These are phyloP conservation scores for Oryza longistaminata DNA, from an alignment of 176 grass and related monocot genomes.

Conservation along the genomic window DNA sequence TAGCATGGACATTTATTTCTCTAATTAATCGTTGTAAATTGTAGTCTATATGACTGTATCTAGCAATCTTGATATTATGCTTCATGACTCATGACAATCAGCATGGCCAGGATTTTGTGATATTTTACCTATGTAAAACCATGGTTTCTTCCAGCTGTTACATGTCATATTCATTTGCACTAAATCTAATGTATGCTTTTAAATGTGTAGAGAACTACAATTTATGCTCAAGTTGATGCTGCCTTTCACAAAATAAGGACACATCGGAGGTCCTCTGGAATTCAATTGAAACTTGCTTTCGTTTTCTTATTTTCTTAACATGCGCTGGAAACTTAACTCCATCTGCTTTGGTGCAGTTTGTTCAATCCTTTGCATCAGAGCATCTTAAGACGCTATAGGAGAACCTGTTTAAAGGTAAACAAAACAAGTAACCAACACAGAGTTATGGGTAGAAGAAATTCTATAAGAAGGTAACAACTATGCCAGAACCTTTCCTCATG, in stretches of 20 bases:
- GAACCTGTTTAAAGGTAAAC: constrained; percentile 92
- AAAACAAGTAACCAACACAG: constrained; percentile 84
- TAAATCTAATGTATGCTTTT: constrained; percentile 27
- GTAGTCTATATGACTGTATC: background rate
- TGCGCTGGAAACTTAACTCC: constrained; percentile 12
- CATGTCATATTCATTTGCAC: background rate
- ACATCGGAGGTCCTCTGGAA: constrained; percentile 71
- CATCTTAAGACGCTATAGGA: constrained; percentile 95
- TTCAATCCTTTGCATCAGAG: constrained; percentile 95
- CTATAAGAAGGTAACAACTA: constrained; percentile 87
- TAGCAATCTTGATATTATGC: constrained; percentile 4
- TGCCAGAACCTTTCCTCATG: constrained; percentile 89
- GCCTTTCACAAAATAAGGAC: constrained; percentile 95
- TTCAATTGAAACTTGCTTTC: constrained; percentile 36
- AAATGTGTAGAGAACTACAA: constrained; percentile 82
- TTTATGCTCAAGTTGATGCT: constrained; percentile 98
- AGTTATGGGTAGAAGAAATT: constrained; percentile 98
- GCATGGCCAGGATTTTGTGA: background rate
- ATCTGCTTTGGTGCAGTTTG: constrained; percentile 46
- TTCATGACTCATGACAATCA: background rate
- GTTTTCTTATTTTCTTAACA: constrained; percentile 35
- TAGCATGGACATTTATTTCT: constrained; percentile 21
- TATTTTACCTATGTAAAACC: constrained; percentile 36
- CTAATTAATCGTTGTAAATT: background rate
- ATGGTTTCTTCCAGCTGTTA: background rate